These are phyloP conservation scores for Alternaria rosae DNA, from an alignment of 2,329 filamentous ascomycete genomes.

Conservation along the genomic window DNA sequence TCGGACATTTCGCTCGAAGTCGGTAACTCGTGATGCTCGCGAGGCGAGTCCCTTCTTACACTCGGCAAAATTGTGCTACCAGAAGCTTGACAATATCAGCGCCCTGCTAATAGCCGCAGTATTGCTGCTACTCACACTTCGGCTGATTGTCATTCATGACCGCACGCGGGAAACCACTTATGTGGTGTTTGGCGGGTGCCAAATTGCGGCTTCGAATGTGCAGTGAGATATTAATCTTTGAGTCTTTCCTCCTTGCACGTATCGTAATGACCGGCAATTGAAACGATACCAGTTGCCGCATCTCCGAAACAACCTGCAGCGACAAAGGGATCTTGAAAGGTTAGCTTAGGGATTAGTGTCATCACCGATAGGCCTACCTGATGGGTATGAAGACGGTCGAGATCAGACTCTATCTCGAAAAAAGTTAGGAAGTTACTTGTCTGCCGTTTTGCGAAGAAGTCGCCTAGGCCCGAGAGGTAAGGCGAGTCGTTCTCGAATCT, in stretches of 20 bases:
- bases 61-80: neutral
- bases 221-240: neutral
- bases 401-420: neutral
- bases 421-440: neutral
- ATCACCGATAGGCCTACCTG: neutral
- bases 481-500: conserved; percentile 11
- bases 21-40: neutral
- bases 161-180: conserved; percentile 8
- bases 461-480: neutral
- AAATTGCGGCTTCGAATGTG: neutral
- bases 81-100: neutral
- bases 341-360: neutral
- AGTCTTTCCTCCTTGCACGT: neutral
- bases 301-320: neutral
- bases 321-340: neutral
- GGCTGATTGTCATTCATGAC: neutral
- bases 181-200: neutral
- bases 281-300: neutral
- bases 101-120: neutral
- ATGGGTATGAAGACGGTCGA: neutral
- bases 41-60: neutral
- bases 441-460: neutral
- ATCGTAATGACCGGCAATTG: neutral
- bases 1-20: neutral
- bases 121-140: neutral